A percentile compares a stretch with the other conserved stretches of the same genome.
Evolutionary conservation across 2,329 filamentous ascomycete genomes (phyloP).

Genomic region (Hypoxylon sp.): DNA sequence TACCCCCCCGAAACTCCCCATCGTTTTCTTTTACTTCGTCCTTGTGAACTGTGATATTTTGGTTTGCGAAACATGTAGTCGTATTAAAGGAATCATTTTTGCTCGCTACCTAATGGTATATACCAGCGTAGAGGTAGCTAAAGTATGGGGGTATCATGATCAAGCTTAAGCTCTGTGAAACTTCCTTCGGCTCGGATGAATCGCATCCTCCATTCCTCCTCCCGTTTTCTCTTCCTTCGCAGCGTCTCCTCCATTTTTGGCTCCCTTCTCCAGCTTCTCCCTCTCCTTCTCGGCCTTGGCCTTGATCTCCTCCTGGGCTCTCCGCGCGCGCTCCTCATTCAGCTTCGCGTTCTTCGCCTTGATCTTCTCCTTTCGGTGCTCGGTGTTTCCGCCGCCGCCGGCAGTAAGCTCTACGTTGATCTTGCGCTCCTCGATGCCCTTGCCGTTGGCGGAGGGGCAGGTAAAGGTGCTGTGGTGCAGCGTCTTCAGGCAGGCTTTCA

Average conservation of each 20-base stretch:
- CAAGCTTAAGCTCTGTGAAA: conserved; percentile 37
- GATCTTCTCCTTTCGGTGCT: conserved; percentile 81
- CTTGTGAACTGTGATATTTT: not conserved
- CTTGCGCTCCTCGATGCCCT: conserved; percentile 71
- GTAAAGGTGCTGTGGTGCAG: conserved; percentile 88
- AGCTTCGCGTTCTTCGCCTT: conserved; percentile 88
- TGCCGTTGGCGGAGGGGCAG: conserved; percentile 61
- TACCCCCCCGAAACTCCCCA: conserved; percentile 12
- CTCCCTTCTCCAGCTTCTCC: conserved; percentile 43
- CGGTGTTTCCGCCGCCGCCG: conserved; percentile 86
- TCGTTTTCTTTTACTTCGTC: conserved; percentile 12
- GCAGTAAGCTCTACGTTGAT: conserved; percentile 97
- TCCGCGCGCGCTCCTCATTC: conserved; percentile 72
- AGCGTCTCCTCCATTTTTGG: conserved; percentile 37
- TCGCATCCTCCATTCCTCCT: conserved; percentile 49
- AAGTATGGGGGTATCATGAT: conserved; percentile 18
- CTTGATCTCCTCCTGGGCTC: conserved; percentile 62
- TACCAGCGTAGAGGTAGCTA: not conserved
- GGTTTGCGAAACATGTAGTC: conserved; percentile 4
- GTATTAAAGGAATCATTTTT: conserved; percentile 11
- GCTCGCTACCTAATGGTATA: not conserved
- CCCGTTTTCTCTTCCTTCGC: conserved; percentile 33
- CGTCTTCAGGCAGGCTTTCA: conserved; percentile 92
- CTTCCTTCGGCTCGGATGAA: conserved; percentile 68
- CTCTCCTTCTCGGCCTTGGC: conserved; percentile 58